Evolutionary conservation across 1,284 basidiomycete genomes (phyloP).

Genomic region (Rhodotorula sp.): DNA sequence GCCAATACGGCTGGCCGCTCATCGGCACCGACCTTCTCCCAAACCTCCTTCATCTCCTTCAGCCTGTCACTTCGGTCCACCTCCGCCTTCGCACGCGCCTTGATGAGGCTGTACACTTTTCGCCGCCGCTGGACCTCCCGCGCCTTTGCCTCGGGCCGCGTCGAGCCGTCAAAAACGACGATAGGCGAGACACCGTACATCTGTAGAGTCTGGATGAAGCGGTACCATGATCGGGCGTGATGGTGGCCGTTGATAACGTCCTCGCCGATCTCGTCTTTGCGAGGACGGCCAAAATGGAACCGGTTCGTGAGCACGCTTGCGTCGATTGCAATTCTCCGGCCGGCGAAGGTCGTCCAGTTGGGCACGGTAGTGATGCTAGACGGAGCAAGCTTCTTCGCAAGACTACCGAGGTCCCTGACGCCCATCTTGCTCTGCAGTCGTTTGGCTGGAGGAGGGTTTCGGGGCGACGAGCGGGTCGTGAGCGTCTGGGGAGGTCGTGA

Average conservation of each 20-base stretch:
- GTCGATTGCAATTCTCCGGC: constrained; percentile 32
- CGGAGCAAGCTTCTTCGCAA: constrained; percentile 19
- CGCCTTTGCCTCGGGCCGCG: constrained; percentile 22
- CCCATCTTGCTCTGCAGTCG: constrained; percentile 16
- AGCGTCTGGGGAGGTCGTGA: too few species aligned
- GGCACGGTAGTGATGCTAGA: constrained; percentile 2
- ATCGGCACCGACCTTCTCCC: background rate
- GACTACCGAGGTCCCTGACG: constrained; percentile 18
- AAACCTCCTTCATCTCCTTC: constrained; percentile 2
- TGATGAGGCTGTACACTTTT: constrained; percentile 9
- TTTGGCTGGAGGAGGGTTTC: too few species aligned
- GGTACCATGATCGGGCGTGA: constrained; percentile 29
- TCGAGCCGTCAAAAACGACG: constrained; percentile 37
- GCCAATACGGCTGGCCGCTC: background rate
- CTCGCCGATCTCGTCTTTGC: background rate
- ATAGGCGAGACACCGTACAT: constrained; percentile 21
- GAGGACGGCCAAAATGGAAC: constrained; percentile 15
- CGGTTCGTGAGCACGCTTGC: constrained; percentile 33
- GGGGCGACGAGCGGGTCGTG: too few species aligned
- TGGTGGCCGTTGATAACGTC: background rate
- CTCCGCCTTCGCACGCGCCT: constrained; percentile 19
- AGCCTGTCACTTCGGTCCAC: constrained; percentile 8
- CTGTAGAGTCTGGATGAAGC: constrained; percentile 21
- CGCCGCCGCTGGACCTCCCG: constrained; percentile 17
- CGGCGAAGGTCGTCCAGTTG: constrained; percentile 14